Evolutionary conservation across 1,284 basidiomycete species (phyloP).

Genomic region (Amylostereum areolatum): DNA sequence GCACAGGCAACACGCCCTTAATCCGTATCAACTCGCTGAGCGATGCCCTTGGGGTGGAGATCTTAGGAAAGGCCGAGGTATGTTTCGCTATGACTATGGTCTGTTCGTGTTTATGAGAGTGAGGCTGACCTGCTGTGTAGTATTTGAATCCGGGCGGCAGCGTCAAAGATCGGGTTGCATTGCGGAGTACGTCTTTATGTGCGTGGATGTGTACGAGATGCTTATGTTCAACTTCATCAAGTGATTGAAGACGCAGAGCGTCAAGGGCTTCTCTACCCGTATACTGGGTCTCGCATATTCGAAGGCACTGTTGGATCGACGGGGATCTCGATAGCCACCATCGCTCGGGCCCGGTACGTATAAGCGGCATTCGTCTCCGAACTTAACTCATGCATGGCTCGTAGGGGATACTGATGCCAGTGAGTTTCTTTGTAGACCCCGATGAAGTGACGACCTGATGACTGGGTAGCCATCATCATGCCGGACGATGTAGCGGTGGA

Average conservation of each 20-base stretch:
- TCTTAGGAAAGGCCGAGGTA: slow-evolving; percentile 94
- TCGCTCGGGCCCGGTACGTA: slow-evolving; percentile 78
- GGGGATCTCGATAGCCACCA: slow-evolving; percentile 93
- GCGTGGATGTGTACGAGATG: not conserved
- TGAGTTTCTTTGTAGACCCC: slow-evolving; percentile 28
- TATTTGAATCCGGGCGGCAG: slow-evolving; percentile 97
- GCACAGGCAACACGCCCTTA: slow-evolving; percentile 87
- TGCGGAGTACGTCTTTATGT: slow-evolving; percentile 63
- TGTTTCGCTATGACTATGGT: slow-evolving; percentile 10
- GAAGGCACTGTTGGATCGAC: slow-evolving; percentile 98
- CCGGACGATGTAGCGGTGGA: slow-evolving; percentile 92
- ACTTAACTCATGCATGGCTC: not conserved
- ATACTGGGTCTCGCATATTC: slow-evolving; percentile 91
- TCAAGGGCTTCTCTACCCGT: slow-evolving; percentile 75
- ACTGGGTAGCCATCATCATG: slow-evolving; percentile 76
- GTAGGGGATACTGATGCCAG: slow-evolving; percentile 74
- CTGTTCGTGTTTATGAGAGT: not conserved
- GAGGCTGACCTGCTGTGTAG: slow-evolving; percentile 29
- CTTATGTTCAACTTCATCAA: slow-evolving; percentile 23
- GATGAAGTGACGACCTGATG: not conserved
- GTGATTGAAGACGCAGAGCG: slow-evolving; percentile 93
- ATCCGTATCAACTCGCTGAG: slow-evolving; percentile 90
- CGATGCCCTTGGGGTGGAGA: slow-evolving; percentile 87
- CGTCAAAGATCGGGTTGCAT: slow-evolving; percentile 94
- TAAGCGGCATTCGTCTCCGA: not conserved